Percentiles rank a stretch among this genome's conserved stretches.
Conservation (phyloP, 306 rosid genomes). For the Pterocarpus santalinus region DNA sequence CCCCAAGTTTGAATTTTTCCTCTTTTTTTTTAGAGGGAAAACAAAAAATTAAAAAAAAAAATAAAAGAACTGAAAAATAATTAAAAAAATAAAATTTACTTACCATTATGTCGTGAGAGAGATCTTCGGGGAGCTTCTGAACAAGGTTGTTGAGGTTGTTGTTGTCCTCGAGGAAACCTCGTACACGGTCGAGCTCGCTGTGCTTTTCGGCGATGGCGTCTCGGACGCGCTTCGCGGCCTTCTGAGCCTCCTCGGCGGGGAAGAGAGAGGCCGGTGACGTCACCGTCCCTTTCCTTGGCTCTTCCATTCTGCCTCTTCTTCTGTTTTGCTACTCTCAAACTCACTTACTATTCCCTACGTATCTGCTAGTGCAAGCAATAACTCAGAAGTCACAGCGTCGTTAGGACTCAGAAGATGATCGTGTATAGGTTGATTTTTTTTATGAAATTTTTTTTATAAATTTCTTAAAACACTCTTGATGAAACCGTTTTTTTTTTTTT, state of each 20-base stretch:
- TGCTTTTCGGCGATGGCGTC: constrained; percentile 61
- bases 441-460: too few relatives aligned
- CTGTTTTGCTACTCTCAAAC: not conserved
- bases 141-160: constrained; percentile 74
- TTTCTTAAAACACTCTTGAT: too few relatives aligned
- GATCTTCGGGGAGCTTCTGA: constrained; percentile 77
- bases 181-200: constrained; percentile 58
- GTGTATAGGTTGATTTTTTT: too few relatives aligned
- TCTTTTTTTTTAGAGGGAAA: not conserved
- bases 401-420: too few relatives aligned
- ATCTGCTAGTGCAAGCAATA: too few relatives aligned
- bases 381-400: too few relatives aligned
- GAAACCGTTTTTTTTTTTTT: too few relatives aligned
- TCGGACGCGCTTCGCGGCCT: constrained; percentile 68
- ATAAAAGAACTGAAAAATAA: too few relatives aligned
- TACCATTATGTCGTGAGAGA: constrained; percentile 89
- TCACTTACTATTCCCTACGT: too few relatives aligned
- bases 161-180: constrained; percentile 73
- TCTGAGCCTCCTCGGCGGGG: constrained; percentile 67
- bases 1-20: constrained; percentile 1
- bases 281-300: constrained; percentile 62
- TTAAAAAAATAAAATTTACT: too few relatives aligned
- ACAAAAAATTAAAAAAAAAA: not conserved
- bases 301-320: constrained; percentile 37
- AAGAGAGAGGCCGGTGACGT: constrained; percentile 68